Percentiles rank a stretch among this genome's conserved stretches.
phyloP scores from a whole-genome alignment of 2,329 filamentous ascomycete genomes.

The Trichoderma atroviride region DNA sequence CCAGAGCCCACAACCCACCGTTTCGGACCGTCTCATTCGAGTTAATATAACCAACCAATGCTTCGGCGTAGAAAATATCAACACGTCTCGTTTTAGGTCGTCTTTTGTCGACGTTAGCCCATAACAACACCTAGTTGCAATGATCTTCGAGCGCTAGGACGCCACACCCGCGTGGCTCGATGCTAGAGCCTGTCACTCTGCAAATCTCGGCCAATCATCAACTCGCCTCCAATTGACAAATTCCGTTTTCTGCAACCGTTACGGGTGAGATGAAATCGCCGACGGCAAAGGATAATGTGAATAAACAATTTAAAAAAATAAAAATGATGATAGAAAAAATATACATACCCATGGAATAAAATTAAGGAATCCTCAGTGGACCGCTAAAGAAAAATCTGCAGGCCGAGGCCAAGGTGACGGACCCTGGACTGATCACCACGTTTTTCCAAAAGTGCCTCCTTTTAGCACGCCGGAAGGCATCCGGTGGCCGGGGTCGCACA shows the following conservation, averaged over 20 bases:
- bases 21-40: constrained; percentile 21
- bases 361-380: constrained; percentile 23
- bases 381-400: constrained; percentile 15
- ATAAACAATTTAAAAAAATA: not conserved
- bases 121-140: not conserved
- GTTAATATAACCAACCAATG: constrained; percentile 1
- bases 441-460: constrained; percentile 26
- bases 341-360: constrained; percentile 17
- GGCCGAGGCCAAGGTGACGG: not conserved
- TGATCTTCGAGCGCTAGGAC: constrained; percentile 1
- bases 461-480: constrained; percentile 23
- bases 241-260: not conserved
- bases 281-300: not conserved
- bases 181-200: not conserved
- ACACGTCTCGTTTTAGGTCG: not conserved
- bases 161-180: constrained; percentile 4
- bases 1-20: not conserved
- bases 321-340: constrained; percentile 4
- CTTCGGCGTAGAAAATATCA: not conserved
- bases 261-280: not conserved
- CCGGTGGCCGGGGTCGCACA: not conserved
- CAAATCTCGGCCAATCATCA: not conserved
- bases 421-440: constrained; percentile 17
- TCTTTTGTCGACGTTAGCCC: not conserved
- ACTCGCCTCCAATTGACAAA: not conserved